Percentiles rank a stretch among this genome's conserved stretches.
These are phyloP conservation scores for Nymphaea colorata DNA, from an alignment of 164 flowering plant genomes.

Conservation along the genomic window DNA sequence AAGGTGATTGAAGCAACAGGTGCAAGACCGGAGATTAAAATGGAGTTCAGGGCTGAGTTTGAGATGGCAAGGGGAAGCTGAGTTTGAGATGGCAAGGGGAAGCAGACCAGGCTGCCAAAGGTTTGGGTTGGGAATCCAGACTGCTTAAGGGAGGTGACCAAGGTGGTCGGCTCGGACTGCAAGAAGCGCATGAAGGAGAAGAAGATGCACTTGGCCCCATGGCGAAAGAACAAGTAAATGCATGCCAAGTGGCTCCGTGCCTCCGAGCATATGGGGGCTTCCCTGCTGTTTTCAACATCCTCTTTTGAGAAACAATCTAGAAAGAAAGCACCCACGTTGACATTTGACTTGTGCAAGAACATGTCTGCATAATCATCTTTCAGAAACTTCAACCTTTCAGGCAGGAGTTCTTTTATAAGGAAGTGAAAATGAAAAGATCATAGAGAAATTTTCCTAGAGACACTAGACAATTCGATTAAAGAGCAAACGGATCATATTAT, in stretches of 20 bases:
- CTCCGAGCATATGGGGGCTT: constrained; percentile 15
- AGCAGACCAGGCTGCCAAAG: constrained; percentile 52
- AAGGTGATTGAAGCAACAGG: constrained; percentile 51
- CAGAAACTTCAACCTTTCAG: too few species aligned
- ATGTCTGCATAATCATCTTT: background rate
- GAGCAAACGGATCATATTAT: too few species aligned
- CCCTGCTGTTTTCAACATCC: background rate
- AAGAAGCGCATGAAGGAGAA: constrained; percentile 85
- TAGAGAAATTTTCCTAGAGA: too few species aligned
- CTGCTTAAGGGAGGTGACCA: constrained; percentile 35
- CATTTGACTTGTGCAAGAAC: constrained; percentile 21
- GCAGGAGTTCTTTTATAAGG: too few species aligned
- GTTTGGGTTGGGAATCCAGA: constrained; percentile 69
- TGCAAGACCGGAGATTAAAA: constrained; percentile 58
- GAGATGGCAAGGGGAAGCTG: constrained; percentile 80
- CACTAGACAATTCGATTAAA: too few species aligned
- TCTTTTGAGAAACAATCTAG: constrained; percentile 9
- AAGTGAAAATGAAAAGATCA: too few species aligned
- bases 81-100: constrained; percentile 86
- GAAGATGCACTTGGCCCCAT: constrained; percentile 86
- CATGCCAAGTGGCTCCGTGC: constrained; percentile 77
- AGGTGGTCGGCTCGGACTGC: constrained; percentile 56
- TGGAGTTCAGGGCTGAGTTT: constrained; percentile 64
- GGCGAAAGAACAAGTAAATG: constrained; percentile 88
- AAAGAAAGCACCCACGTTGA: constrained; percentile 40